phyloP scores from a whole-genome alignment of 2,329 filamentous ascomycete species.

The Pseudogymnoascus destructans region DNA sequence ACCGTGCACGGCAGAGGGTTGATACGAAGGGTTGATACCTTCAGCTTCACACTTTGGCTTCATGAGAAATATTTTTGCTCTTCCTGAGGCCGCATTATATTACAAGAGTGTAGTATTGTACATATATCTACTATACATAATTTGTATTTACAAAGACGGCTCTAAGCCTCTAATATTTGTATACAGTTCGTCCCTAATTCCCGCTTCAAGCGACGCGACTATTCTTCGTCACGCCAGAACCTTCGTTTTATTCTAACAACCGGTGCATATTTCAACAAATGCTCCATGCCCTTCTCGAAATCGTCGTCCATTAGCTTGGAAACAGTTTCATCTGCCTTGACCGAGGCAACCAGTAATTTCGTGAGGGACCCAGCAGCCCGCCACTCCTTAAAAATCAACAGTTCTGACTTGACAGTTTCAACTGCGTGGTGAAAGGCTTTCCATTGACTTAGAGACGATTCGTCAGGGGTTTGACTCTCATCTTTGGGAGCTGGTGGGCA shows the following conservation, averaged over 20 bases:
- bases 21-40: not conserved
- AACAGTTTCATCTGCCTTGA: not conserved
- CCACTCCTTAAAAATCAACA: slow-evolving; percentile 1
- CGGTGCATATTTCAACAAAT: not conserved
- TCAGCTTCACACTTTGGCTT: not conserved
- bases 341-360: not conserved
- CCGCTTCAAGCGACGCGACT: not conserved
- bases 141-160: not conserved
- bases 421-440: not conserved
- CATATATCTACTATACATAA: slow-evolving; percentile 6
- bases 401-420: not conserved
- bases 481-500: not conserved
- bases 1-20: not conserved
- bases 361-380: not conserved
- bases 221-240: not conserved
- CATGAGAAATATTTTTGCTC: not conserved
- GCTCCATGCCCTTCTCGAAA: not conserved
- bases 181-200: not conserved
- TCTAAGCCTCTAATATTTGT: not conserved
- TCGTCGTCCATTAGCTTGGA: not conserved
- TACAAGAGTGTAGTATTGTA: slow-evolving; percentile 4
- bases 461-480: not conserved
- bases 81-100: not conserved
- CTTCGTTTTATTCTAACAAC: not conserved
- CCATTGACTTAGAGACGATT: not conserved